phyloP scores from a whole-genome alignment of 2,329 filamentous ascomycete genomes.

The Ramularia collo-cygni region DNA sequence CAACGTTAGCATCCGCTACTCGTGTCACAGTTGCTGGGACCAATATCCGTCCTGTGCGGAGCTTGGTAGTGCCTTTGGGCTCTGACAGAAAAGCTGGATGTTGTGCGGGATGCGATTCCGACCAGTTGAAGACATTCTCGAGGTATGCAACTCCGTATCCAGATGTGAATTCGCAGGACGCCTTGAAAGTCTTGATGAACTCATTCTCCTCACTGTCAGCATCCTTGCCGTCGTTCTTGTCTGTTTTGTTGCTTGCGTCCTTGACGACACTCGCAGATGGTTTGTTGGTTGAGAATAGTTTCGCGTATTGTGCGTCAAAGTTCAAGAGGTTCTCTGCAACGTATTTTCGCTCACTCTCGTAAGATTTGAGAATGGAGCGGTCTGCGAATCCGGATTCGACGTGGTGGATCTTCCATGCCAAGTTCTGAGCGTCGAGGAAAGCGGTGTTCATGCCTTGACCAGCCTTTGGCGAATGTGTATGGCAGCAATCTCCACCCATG shows the following conservation, averaged over 20 bases:
- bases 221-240: slow-evolving; percentile 38
- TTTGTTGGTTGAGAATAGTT: slow-evolving; percentile 74
- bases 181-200: slow-evolving; percentile 86
- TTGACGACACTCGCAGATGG: slow-evolving; percentile 67
- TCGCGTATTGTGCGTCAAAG: slow-evolving; percentile 85
- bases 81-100: slow-evolving; percentile 62
- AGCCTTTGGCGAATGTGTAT: slow-evolving; percentile 58
- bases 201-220: slow-evolving; percentile 56
- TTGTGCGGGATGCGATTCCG: slow-evolving; percentile 61
- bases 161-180: slow-evolving; percentile 83
- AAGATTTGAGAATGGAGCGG: slow-evolving; percentile 70
- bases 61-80: slow-evolving; percentile 46
- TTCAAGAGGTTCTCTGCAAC: slow-evolving; percentile 77
- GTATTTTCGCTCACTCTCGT: slow-evolving; percentile 77
- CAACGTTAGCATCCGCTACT: slow-evolving; percentile 80
- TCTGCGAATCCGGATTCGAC: slow-evolving; percentile 77
- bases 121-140: slow-evolving; percentile 80
- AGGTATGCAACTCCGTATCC: slow-evolving; percentile 86
- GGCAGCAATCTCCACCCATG: slow-evolving; percentile 59
- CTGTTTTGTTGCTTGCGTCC: slow-evolving; percentile 44
- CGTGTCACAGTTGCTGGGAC: slow-evolving; percentile 75
- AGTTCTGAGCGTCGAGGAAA: slow-evolving; percentile 64
- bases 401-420: slow-evolving; percentile 93
- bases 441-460: slow-evolving; percentile 60
- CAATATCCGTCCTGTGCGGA: slow-evolving; percentile 69